Evolutionary conservation across 768 basidiomycete species (phyloP), one percentile per base, ranked within the genome.

Genomic region (Botryobasidium botryosum): DNA sequence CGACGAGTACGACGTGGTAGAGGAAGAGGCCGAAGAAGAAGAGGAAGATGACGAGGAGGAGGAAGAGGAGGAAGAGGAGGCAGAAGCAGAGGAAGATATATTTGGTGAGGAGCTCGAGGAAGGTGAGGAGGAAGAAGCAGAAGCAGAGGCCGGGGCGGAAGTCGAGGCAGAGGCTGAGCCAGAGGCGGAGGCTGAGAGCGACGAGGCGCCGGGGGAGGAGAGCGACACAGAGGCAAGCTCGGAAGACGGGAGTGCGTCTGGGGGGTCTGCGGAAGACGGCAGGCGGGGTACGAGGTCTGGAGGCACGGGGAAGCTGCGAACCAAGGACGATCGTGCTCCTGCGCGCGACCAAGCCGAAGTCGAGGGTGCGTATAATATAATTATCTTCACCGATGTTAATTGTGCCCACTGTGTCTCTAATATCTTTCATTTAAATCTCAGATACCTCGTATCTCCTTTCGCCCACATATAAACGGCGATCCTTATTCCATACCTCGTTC

Each of bases 381-480:
- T 42, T 18, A 29, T 29, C 35, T 18, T 29, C 5, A 3, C 23
- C 17, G 10, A 35, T 36, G 17, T 36, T 18, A 20, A 5, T 35
- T 38, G 41, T 31, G 20, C 48, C 35, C 27, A 23, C 26, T 35
- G 7, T 41, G 17, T 37, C 38, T 25, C n/a, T 27, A 35, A 44
- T 45, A 53, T 36, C 32, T 17, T 37, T 43, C 29, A 35, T 40
- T 38, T 43, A 36, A 45, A 39, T 49, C 17, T 44, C 38, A 21
- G 10, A 20, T 23, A 10, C 38, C 20, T 39, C 13, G 20, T 39
- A 13, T 39, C 10, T 39, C 10, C 49, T 43, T 23, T 60, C 59
- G 4, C 58, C 61, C 1, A 49, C 59, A 23, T 49, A 56, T n/a
- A 47, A 55, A 32, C 56, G 61, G 3, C 58, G 59, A 15, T 40